Percentiles rank a stretch among this genome's conserved stretches.
Conservation (phyloP, 2,329 filamentous ascomycete genomes). For the Aspergillus neotritici region DNA sequence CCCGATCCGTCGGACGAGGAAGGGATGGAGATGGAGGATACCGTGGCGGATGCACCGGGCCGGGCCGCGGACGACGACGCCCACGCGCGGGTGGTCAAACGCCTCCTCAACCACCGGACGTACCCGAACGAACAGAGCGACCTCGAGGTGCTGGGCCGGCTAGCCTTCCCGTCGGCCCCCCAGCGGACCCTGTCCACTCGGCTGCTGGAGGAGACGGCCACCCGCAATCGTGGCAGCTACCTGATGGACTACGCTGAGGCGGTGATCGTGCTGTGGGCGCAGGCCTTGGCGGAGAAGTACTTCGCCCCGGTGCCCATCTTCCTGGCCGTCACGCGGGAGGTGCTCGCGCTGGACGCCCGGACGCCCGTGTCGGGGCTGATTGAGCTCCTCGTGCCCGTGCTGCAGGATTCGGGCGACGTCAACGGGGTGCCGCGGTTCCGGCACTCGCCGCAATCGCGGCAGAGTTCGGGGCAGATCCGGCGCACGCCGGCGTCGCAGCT, state of each 20-base stretch:
- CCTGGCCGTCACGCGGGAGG: constrained; percentile 36
- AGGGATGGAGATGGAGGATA: constrained; percentile 9
- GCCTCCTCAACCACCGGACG: constrained; percentile 52
- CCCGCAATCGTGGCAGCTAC: constrained; percentile 40
- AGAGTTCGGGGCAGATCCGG: constrained; percentile 34
- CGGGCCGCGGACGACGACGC: constrained; percentile 18
- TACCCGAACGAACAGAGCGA: constrained; percentile 44
- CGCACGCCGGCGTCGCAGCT: constrained; percentile 40
- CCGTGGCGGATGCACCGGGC: constrained; percentile 21
- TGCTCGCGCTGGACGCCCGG: constrained; percentile 36
- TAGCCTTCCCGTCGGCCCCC: constrained; percentile 50
- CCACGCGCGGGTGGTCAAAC: constrained; percentile 45
- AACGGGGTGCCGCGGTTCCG: constrained; percentile 50
- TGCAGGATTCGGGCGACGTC: constrained; percentile 46
- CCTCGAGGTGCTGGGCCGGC: constrained; percentile 50
- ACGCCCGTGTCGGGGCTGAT: constrained; percentile 34
- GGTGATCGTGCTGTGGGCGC: constrained; percentile 52
- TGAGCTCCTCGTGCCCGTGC: constrained; percentile 32
- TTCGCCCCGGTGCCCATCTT: constrained; percentile 40
- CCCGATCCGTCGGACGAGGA: constrained; percentile 16
- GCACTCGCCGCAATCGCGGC: constrained; percentile 39
- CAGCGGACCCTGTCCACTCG: constrained; percentile 48
- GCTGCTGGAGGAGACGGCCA: constrained; percentile 48
- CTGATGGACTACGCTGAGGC: constrained; percentile 46
- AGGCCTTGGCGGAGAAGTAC: constrained; percentile 51